A percentile compares a stretch with the other conserved stretches of the same genome.
These are phyloP conservation scores for Podosphaera xanthii DNA, from an alignment of 2,329 filamentous ascomycete genomes.

Conservation along the genomic window DNA sequence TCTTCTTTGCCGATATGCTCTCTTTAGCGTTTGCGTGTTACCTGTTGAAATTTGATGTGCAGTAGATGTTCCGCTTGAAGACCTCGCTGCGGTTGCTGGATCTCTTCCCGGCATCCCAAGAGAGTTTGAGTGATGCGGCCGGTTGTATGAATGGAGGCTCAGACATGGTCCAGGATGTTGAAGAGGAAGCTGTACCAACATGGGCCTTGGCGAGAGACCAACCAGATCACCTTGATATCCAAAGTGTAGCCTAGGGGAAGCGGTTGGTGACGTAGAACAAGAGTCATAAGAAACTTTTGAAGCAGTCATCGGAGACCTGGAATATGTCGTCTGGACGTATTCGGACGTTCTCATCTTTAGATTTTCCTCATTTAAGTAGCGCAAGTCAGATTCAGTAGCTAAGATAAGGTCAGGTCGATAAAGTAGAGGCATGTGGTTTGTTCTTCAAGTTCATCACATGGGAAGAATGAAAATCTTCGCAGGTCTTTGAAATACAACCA, in stretches of 20 bases:
- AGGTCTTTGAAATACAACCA: no score
- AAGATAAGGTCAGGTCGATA: neutral
- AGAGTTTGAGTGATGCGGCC: slow-evolving; percentile 10
- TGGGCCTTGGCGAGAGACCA: slow-evolving; percentile 27
- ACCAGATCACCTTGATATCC: slow-evolving; percentile 30
- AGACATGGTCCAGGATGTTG: slow-evolving; percentile 25
- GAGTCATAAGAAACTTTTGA: slow-evolving; percentile 41
- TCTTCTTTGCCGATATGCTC: slow-evolving; percentile 79
- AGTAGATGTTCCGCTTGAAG: slow-evolving; percentile 29
- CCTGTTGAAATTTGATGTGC: slow-evolving; percentile 18
- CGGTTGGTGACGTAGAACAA: slow-evolving; percentile 37
- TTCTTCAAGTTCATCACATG: no score
- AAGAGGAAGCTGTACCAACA: slow-evolving; percentile 26
- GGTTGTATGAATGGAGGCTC: slow-evolving; percentile 11
- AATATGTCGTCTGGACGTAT: slow-evolving; percentile 19
- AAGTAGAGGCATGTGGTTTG: no score
- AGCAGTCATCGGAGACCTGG: slow-evolving; percentile 33
- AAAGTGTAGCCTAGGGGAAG: slow-evolving; percentile 31
- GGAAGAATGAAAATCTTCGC: no score
- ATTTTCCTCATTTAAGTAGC: neutral
- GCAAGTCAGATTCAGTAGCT: neutral
- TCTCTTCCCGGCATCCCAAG: slow-evolving; percentile 27
- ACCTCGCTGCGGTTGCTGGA: slow-evolving; percentile 35
- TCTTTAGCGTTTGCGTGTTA: slow-evolving; percentile 53
- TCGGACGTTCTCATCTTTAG: neutral